A percentile compares a stretch with the other conserved stretches of the same genome.
These are phyloP conservation scores for Phytophthora hybrid DNA, from an alignment of 352 stramenopile species.

Conservation along the genomic window DNA sequence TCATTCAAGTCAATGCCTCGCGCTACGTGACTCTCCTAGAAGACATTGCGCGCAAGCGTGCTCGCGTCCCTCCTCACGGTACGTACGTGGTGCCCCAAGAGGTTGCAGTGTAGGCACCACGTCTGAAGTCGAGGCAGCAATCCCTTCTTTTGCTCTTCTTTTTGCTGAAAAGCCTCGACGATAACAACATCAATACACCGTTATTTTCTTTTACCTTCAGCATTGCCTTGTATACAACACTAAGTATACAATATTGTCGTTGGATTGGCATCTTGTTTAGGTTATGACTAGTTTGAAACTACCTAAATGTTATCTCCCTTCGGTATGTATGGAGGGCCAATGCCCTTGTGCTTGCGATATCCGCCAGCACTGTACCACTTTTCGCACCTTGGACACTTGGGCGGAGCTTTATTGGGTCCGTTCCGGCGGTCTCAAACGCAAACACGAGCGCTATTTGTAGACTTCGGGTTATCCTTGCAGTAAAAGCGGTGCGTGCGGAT, in stretches of 20 bases:
- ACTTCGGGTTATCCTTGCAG: neutral
- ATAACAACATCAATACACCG: neutral
- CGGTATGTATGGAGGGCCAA: neutral
- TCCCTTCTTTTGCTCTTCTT: neutral
- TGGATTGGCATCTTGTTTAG: neutral
- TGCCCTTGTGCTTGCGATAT: neutral
- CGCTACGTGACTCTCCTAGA: neutral
- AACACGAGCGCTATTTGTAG: neutral
- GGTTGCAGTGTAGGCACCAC: neutral
- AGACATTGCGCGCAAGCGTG: neutral
- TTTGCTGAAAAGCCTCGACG: neutral
- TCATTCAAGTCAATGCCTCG: neutral
- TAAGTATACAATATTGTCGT: too few relatives aligned
- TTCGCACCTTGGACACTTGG: neutral
- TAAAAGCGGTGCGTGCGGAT: neutral
- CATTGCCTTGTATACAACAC: too few relatives aligned
- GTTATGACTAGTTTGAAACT: neutral
- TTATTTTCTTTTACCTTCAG: too few relatives aligned
- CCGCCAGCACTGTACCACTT: neutral
- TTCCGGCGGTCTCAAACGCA: neutral
- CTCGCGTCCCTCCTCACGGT: neutral
- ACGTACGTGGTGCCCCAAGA: neutral
- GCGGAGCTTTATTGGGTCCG: neutral
- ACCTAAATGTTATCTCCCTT: neutral
- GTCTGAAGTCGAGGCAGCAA: neutral